phyloP scores from a whole-genome alignment of 345 rosid genomes.

The Carallia brachiata region DNA sequence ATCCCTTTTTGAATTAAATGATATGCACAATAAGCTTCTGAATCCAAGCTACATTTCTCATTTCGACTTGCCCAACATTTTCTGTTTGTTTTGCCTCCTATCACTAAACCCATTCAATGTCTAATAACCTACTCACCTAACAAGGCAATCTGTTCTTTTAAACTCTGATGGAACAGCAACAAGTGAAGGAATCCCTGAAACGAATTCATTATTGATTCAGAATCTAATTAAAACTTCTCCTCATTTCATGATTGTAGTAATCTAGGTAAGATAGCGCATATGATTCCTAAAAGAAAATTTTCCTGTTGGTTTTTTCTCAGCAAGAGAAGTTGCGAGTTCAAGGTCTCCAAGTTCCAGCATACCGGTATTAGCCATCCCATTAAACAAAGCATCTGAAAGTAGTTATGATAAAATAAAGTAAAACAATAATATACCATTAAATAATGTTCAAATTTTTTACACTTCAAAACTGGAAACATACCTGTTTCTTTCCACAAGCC shows the following conservation, averaged over 20 bases:
- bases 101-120: not conserved
- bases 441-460: not conserved
- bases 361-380: slow-evolving; percentile 72
- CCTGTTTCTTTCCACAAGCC: slow-evolving; percentile 62
- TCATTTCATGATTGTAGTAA: not conserved
- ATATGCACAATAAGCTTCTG: not conserved
- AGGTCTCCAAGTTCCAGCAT: slow-evolving; percentile 72
- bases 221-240: not conserved
- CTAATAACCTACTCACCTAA: slow-evolving; percentile 50
- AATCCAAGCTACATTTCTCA: not conserved
- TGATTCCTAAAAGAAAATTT: slow-evolving; percentile 68
- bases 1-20: not conserved
- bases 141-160: slow-evolving; percentile 57
- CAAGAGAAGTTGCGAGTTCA: slow-evolving; percentile 62
- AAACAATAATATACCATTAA: no score
- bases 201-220: not conserved
- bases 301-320: slow-evolving; percentile 81
- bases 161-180: slow-evolving; percentile 71
- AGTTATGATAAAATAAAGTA: not conserved
- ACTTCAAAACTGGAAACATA: slow-evolving; percentile 21
- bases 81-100: not conserved
- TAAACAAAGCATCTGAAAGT: slow-evolving; percentile 60
- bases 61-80: not conserved
- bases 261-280: slow-evolving; percentile 26
- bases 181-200: slow-evolving; percentile 65